Evolutionary conservation across 352 stramenopile genomes (phyloP).

Genomic region (Phytopythium chamaehyphon): DNA sequence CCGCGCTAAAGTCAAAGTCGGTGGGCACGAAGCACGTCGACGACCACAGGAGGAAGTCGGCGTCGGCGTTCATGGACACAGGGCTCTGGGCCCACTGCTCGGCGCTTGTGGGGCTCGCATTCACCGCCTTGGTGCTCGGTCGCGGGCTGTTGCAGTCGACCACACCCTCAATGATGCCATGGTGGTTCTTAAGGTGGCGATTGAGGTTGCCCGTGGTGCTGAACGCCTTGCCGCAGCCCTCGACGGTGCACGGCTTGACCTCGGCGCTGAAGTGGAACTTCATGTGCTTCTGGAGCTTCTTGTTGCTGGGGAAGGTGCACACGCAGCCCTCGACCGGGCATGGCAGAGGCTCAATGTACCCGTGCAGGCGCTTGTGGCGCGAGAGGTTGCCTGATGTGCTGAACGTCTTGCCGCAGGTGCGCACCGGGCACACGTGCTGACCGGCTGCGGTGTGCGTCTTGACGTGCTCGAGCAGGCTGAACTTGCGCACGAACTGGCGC

Average conservation of each 20-base stretch:
- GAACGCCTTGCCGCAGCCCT: slow-evolving; percentile 37
- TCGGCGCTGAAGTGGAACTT: slow-evolving; percentile 40
- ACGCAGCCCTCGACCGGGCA: slow-evolving; percentile 23
- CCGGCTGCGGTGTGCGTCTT: slow-evolving; percentile 23
- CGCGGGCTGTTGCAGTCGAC: slow-evolving; percentile 2
- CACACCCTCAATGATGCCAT: slow-evolving; percentile 5
- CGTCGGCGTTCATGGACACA: slow-evolving; percentile 10
- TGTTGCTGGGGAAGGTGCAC: slow-evolving; percentile 25
- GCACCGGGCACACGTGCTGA: slow-evolving; percentile 31
- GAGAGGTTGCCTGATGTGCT: slow-evolving; percentile 49
- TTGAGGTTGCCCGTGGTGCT: slow-evolving; percentile 42
- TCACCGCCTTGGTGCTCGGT: neutral
- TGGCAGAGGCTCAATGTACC: slow-evolving; percentile 25
- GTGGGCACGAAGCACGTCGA: slow-evolving; percentile 3
- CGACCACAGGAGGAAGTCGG: slow-evolving; percentile 9
- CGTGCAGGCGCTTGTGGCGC: slow-evolving; percentile 38
- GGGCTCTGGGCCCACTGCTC: slow-evolving; percentile 9
- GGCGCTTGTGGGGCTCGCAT: neutral
- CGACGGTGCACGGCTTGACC: slow-evolving; percentile 27
- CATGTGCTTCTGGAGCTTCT: slow-evolving; percentile 35
- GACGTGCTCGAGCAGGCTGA: slow-evolving; percentile 26
- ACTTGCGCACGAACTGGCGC: slow-evolving; percentile 26
- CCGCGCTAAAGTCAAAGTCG: slow-evolving; percentile 5
- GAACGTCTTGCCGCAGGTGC: slow-evolving; percentile 41
- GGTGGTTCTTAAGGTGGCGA: slow-evolving; percentile 36